Conservation (phyloP, 2,329 filamentous ascomycete genomes). For the Xylaria sp. region DNA sequence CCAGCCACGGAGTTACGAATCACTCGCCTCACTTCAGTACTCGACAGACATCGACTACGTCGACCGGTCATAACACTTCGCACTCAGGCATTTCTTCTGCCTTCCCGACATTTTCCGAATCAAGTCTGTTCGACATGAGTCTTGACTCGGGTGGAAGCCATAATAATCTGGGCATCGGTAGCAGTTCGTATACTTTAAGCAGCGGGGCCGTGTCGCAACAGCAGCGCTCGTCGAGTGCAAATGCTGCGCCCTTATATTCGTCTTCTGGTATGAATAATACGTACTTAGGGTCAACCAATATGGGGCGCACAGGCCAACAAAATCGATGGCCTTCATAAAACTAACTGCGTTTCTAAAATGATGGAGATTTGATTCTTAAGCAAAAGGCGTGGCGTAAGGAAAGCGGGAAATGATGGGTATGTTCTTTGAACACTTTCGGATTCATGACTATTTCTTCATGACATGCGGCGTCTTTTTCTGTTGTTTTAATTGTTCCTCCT, state of each 20-base stretch:
- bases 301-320: constrained; percentile 38
- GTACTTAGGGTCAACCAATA: constrained; percentile 34
- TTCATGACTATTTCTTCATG: constrained; percentile 21
- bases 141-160: constrained; percentile 37
- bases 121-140: constrained; percentile 39
- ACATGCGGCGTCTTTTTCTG: constrained; percentile 20
- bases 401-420: constrained; percentile 24
- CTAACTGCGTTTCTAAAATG: constrained; percentile 3
- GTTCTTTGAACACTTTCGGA: constrained; percentile 17
- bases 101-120: constrained; percentile 39
- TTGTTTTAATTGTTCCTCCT: no score
- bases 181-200: constrained; percentile 37
- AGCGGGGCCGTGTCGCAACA: constrained; percentile 35
- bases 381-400: constrained; percentile 28
- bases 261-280: constrained; percentile 37
- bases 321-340: constrained; percentile 38
- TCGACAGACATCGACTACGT: constrained; percentile 37
- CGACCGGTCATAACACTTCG: constrained; percentile 36
- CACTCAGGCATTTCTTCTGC: constrained; percentile 38
- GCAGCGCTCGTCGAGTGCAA: constrained; percentile 37
- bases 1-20: constrained; percentile 36
- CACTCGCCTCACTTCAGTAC: constrained; percentile 42
- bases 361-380: constrained; percentile 14
- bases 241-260: constrained; percentile 37
- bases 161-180: constrained; percentile 35